phyloP scores from a whole-genome alignment of 129 eudicot genomes.

The Kitagawia praeruptora region DNA sequence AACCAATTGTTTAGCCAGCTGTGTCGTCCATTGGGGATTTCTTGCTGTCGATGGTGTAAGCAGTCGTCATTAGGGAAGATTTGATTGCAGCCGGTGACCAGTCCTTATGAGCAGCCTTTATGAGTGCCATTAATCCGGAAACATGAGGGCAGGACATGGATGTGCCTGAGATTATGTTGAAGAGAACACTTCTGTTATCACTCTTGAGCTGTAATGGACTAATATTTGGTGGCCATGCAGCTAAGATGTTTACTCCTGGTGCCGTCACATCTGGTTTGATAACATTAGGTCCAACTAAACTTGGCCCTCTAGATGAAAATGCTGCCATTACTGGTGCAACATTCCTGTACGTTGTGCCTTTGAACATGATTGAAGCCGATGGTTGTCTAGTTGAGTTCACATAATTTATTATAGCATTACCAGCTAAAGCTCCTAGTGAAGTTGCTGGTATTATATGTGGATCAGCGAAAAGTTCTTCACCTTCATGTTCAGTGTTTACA shows the following conservation, averaged over 20 bases:
- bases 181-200: conserved; percentile 43
- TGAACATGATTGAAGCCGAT: conserved; percentile 23
- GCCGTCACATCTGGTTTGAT: conserved; percentile 52
- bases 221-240: conserved; percentile 58
- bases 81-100: conserved; percentile 75
- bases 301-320: conserved; percentile 44
- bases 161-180: conserved; percentile 66
- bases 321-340: conserved; percentile 50
- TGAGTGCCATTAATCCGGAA: conserved; percentile 49
- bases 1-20: conserved; percentile 10
- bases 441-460: conserved; percentile 51
- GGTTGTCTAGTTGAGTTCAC: conserved; percentile 11
- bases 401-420: conserved; percentile 27
- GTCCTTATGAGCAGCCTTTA: conserved; percentile 50
- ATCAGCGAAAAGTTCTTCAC: conserved; percentile 62
- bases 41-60: conserved; percentile 36
- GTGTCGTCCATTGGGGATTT: conserved; percentile 31
- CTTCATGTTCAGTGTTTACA: conserved; percentile 34
- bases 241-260: conserved; percentile 71
- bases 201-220: conserved; percentile 42
- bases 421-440: conserved; percentile 28
- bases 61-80: conserved; percentile 69
- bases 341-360: conserved; percentile 28
- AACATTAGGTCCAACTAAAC: conserved; percentile 25
- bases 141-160: conserved; percentile 89